phyloP scores from a whole-genome alignment of 148 eudicot species.

The Salicornia ramosissima region DNA sequence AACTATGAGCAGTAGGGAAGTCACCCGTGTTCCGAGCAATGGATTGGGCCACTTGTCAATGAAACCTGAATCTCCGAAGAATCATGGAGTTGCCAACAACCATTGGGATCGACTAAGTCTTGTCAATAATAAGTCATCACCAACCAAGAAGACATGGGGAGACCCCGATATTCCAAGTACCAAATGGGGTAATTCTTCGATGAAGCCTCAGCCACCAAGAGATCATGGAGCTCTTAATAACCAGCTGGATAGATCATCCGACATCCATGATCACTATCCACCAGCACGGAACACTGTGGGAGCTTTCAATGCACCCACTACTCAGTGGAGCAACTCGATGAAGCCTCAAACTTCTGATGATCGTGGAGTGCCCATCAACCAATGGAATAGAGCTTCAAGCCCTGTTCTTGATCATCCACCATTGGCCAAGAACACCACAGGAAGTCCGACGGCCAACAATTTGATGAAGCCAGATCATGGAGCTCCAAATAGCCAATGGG shows the following conservation, averaged over 20 bases:
- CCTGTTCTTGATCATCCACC: background rate
- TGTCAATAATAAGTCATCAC: background rate
- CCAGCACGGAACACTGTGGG: background rate
- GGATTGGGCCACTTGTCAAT: background rate
- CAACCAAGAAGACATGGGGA: background rate
- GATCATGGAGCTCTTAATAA: conserved; percentile 13
- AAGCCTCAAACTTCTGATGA: background rate
- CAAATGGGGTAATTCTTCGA: too few relatives aligned
- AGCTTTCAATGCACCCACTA: background rate
- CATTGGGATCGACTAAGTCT: background rate
- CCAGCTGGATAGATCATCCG: conserved; percentile 14
- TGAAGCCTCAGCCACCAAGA: background rate
- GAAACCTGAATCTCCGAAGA: background rate
- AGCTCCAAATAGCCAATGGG: background rate
- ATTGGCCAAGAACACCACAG: background rate
- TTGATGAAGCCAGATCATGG: background rate
- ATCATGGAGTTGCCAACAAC: background rate
- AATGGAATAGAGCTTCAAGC: background rate
- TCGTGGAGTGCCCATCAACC: background rate
- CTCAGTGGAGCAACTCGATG: conserved; percentile 7
- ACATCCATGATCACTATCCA: conserved; percentile 8
- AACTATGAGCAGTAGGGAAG: background rate
- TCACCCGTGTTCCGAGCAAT: background rate
- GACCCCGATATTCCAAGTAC: too few relatives aligned
- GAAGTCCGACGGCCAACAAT: background rate